Conservation (phyloP, 2,329 filamentous ascomycete species). For the Venturia aucupariae region DNA sequence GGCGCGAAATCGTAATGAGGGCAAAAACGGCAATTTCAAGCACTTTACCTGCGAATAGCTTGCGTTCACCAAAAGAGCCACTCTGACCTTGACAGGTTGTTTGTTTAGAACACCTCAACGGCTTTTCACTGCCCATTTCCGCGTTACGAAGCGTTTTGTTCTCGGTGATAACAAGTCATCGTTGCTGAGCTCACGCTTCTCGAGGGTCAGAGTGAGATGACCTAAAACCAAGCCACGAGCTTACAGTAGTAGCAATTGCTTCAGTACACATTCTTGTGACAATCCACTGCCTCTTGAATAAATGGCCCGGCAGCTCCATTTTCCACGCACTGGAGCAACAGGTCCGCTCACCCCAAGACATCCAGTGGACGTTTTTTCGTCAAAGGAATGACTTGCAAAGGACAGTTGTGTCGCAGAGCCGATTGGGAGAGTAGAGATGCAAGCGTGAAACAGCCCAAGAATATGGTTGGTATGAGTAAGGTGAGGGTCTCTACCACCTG, state of each 20-base stretch:
- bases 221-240: not conserved
- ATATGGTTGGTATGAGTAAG: not conserved
- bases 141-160: not conserved
- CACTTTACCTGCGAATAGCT: not conserved
- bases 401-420: not conserved
- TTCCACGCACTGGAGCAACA: not conserved
- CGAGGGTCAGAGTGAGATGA: not conserved
- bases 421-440: not conserved
- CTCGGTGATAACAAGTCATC: not conserved
- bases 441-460: not conserved
- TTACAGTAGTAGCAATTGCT: not conserved
- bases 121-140: too few species aligned
- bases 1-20: not conserved
- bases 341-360: not conserved
- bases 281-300: not conserved
- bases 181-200: not conserved
- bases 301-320: not conserved
- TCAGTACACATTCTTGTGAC: not conserved
- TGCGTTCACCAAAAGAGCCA: not conserved
- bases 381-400: not conserved
- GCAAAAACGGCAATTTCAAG: not conserved
- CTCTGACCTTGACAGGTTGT: not conserved
- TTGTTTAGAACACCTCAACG: too few species aligned
- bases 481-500: not conserved
- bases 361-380: not conserved